These are phyloP conservation scores for Collariella sp. DNA, from an alignment of 495 filamentous ascomycete species.

Conservation along the genomic window DNA sequence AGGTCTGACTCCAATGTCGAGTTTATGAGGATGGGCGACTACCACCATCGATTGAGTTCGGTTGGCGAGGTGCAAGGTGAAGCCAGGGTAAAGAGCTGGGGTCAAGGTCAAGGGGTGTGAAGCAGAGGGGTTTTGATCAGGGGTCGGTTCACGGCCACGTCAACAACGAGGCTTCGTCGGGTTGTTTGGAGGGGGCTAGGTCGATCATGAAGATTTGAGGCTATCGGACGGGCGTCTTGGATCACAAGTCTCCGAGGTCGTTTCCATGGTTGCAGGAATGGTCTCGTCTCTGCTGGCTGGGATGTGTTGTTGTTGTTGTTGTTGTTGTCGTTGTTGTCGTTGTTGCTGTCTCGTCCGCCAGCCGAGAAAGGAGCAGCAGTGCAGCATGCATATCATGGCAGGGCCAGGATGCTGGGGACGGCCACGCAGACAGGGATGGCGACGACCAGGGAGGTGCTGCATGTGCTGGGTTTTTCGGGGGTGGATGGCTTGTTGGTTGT, in stretches of 20 bases:
- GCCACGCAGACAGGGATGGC: neutral
- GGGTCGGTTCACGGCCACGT: neutral
- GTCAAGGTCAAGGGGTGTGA: neutral
- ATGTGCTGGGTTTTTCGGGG: neutral
- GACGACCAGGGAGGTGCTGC: neutral
- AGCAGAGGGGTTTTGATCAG: neutral
- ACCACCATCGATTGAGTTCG: no score
- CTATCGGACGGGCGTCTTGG: no score
- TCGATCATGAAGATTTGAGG: no score
- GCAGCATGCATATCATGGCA: slow-evolving; percentile 4
- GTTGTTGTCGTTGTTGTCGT: no score
- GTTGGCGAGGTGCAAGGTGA: neutral
- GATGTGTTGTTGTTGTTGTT: no score
- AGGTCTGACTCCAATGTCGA: no score
- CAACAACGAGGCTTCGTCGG: neutral
- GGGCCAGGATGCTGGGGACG: neutral
- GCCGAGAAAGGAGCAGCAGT: neutral
- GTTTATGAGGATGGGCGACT: no score
- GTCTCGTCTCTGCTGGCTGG: neutral
- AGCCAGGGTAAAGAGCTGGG: neutral
- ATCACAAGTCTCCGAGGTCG: no score
- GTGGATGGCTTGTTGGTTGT: neutral
- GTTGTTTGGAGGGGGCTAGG: neutral
- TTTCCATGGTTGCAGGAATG: neutral
- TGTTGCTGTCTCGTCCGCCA: neutral